Conservation (phyloP, 306 rosid species). For the Myrica gale region DNA sequence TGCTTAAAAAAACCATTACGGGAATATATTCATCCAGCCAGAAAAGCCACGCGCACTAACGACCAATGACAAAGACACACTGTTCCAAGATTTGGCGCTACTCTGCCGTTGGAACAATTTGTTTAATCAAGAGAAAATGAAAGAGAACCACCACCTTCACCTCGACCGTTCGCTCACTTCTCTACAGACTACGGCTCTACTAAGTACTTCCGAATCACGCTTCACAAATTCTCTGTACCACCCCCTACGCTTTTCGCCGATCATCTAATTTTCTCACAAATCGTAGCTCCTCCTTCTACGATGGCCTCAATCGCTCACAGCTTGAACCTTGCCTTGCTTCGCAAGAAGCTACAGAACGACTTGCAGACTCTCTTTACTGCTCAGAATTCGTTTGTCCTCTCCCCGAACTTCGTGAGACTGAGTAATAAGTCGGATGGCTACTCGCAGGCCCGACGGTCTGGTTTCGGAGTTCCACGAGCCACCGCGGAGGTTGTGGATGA, state of each 20-base stretch:
- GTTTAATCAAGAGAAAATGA: neutral
- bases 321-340: constrained; percentile 20
- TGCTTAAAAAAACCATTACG: too few species aligned
- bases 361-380: neutral
- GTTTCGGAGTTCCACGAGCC: constrained; percentile 32
- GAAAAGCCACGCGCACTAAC: neutral
- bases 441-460: neutral
- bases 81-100: constrained; percentile 15
- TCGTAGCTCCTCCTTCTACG: neutral
- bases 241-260: neutral
- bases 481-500: constrained; percentile 34
- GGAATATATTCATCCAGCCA: neutral
- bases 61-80: neutral
- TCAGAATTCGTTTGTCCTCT: neutral
- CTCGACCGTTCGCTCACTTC: neutral
- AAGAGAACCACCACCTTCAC: neutral
- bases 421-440: constrained; percentile 15
- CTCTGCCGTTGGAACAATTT: constrained; percentile 21
- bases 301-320: constrained; percentile 39
- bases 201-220: neutral
- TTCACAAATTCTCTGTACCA: neutral
- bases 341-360: neutral
- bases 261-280: neutral
- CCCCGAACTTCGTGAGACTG: constrained; percentile 18
- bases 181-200: constrained; percentile 1